Evolutionary conservation across 306 rosid species (phyloP).

Genomic region (Carpinus fangiana): DNA sequence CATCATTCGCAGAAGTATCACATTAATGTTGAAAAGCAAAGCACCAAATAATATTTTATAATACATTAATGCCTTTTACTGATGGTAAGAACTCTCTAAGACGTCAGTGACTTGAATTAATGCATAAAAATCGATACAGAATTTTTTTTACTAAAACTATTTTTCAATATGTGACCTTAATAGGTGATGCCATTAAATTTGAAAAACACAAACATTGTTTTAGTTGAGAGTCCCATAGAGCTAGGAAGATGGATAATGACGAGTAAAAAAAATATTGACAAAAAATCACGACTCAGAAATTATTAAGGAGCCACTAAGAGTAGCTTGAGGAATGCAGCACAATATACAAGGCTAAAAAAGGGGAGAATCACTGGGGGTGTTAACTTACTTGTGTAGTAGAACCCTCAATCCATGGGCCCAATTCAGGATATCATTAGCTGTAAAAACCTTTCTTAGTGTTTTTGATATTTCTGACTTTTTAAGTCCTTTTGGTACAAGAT

Average conservation of each 20-base stretch:
- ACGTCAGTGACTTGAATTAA: background rate
- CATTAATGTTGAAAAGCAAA: background rate
- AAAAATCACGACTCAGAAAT: background rate
- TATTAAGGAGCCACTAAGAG: background rate
- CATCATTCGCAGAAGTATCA: background rate
- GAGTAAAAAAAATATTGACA: background rate
- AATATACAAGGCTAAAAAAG: background rate
- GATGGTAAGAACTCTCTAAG: background rate
- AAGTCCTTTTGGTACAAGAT: slow-evolving; percentile 37
- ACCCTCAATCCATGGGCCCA: slow-evolving; percentile 38
- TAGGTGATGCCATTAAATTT: background rate
- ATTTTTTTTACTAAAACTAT: background rate
- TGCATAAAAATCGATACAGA: background rate
- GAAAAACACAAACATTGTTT: background rate
- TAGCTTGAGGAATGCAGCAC: background rate
- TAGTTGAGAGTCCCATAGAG: background rate
- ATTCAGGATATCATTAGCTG: slow-evolving; percentile 53
- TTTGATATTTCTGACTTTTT: slow-evolving; percentile 47
- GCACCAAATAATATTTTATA: background rate
- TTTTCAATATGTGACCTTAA: background rate
- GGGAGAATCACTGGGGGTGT: background rate
- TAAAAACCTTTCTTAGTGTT: slow-evolving; percentile 43
- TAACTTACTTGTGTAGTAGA: slow-evolving; percentile 74
- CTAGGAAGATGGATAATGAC: background rate
- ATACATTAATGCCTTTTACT: background rate